Base-by-base conservation (phyloP, 192 early-diverging fungal species). In the Phlyctochytrium arcticum region DNA sequence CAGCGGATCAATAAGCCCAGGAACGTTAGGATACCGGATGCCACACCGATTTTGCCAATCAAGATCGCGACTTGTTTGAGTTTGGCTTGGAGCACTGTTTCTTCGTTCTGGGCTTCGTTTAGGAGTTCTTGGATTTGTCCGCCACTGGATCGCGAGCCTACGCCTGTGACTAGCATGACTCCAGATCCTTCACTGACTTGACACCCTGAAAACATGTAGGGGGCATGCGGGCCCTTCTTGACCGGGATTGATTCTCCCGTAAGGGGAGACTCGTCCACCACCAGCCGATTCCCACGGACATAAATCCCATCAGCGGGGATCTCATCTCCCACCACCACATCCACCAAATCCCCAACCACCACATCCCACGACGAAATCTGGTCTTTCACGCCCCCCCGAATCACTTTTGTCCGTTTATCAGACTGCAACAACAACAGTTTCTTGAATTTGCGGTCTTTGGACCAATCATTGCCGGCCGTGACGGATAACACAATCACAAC, bases 1-100 rank as follows among this genome's bases (percentile, higher is more conserved):
- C 79, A 85, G 17, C 81, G 74, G 36, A 83, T 69, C 6, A 72
- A 54, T 2, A 85, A 71, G 5, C 72, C 80, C 23, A 80, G 34
- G 70, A 85, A 85, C 3, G 83, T 85, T 26, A 81, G 53, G 34
- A 83, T 74, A 54, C 83, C 83, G n/a, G 82, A 72, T 0, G 75
- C 76, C 32, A 85, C 78, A 35, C 83, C 83, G 58, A 85, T 57
- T 68, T 85, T 85, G n/a, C 83, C 83, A 50, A 85, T 81, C 6
- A 77, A 53, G 39, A 85, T 67, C 29, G 83, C 83, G 21, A 85
- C 80, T 21, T 72, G 75, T 48, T 82, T 76, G 26, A 85, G 71
- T 54, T 83, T 83, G 30, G 51, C 68, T 63, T 85, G 83, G 54
- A 85, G 68, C 5, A 78, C 76, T 3, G 83, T 85, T 65, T 81